Base-by-base conservation (phyloP, 139 green algal species). In the Protoeuglena noctilucae region DNA sequence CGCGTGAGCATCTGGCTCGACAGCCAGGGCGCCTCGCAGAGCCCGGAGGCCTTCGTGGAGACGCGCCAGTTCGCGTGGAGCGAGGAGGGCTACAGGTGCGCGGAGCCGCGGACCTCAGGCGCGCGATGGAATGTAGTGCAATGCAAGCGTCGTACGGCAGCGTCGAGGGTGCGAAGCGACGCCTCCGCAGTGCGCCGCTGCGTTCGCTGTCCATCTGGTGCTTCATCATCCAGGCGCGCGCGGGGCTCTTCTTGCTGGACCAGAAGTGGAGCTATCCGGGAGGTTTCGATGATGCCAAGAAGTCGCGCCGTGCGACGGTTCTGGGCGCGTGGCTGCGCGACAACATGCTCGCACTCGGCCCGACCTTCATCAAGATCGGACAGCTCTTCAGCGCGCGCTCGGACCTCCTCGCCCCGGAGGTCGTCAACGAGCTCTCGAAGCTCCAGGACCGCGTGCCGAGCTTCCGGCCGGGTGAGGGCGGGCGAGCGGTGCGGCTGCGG, bases 351-450 rank as follows among this genome's bases (percentile, higher is more conserved):
- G 40, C 70, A 25, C 71, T 93, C 25, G 84, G 84, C 0, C 83
- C 83, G n/a, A 89, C 79, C 4, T 93, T 93, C 66, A 90, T 93
- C 67, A 61, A 68, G 49, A 22, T 76, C 19, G 69, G 69, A 0
- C 84, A 93, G 67, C 80, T 89, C 29, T 82, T 77, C 63, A 74
- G 56, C 47, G 89, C 78, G 0, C 63, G 84, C 3, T 72, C 66
- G 4, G 84, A 93, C 62, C 68, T 93, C n/a, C 68, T 93, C 45
- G 69, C 76, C 4, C 70, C 23, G 28, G 67, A 67, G 28, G 59
- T 71, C 28, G 55, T 76, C 24, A 48, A 59, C 25, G 60, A 75
- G 58, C 62, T 76, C 28, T 58, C 54, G n/a, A 63, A 67, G 47
- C 61, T 76, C 31, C 54, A 65, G 53, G 21, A 40, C 29, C 28